These are phyloP conservation scores for Straminergon stramineum DNA, from an alignment of 225 moss, liverwort and hornwort genomes.

Conservation along the genomic window DNA sequence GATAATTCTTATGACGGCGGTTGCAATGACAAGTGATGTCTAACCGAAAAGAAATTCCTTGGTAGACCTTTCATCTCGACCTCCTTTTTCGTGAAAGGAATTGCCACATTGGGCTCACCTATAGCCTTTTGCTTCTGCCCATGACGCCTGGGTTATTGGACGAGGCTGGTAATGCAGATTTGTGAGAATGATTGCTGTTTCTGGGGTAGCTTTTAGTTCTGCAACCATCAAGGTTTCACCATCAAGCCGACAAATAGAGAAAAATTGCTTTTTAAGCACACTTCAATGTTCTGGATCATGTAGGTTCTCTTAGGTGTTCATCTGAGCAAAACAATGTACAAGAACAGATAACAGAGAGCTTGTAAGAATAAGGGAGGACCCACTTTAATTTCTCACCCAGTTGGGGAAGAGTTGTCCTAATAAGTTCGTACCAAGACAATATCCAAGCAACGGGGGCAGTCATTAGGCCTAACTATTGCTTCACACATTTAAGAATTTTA, in stretches of 20 bases:
- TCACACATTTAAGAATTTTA: not conserved
- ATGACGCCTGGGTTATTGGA: not conserved
- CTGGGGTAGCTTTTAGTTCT: not conserved
- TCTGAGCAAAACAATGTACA: not conserved
- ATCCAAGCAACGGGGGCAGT: not conserved
- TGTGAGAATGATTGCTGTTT: not conserved
- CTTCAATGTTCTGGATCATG: not conserved
- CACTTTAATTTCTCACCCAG: not conserved
- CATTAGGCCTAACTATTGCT: not conserved
- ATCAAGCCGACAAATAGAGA: not conserved
- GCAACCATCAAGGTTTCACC: not conserved
- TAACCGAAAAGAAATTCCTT: not conserved
- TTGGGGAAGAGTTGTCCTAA: not conserved
- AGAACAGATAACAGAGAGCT: not conserved
- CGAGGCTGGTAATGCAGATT: not conserved
- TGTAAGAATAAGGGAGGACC: not conserved
- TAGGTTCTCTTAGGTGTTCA: not conserved
- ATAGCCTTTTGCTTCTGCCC: not conserved
- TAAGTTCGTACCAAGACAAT: not conserved
- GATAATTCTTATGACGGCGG: not conserved
- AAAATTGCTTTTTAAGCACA: not conserved
- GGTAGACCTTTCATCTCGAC: not conserved
- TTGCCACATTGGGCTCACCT: too few relatives aligned
- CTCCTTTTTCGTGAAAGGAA: not conserved
- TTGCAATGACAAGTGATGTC: not conserved